A percentile compares a stretch with the other conserved stretches of the same genome.
phyloP scores from a whole-genome alignment of 1,139 yeast genomes.

The Debaryomyces sp. region DNA sequence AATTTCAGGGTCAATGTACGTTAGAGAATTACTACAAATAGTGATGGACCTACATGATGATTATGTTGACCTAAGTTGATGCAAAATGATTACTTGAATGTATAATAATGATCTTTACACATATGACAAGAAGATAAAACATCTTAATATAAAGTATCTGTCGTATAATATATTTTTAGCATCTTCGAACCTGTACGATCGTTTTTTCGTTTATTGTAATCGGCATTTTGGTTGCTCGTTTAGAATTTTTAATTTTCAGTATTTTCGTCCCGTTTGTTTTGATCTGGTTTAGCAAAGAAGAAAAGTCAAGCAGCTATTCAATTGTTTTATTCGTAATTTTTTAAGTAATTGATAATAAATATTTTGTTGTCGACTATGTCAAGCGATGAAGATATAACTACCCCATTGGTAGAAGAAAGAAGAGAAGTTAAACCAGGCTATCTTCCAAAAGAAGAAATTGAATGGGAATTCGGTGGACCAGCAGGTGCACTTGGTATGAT shows the following conservation, averaged over 20 bases:
- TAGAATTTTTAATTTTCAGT: background rate
- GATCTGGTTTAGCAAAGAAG: no score
- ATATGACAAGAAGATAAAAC: background rate
- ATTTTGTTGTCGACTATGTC: background rate
- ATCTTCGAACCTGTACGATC: background rate
- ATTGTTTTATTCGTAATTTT: background rate
- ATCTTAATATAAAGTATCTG: background rate
- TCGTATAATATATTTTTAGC: background rate
- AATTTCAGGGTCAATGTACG: background rate
- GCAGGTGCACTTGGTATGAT: conserved; percentile 91
- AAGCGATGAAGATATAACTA: background rate
- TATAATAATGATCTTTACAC: background rate
- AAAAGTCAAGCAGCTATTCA: no score
- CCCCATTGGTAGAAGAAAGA: background rate
- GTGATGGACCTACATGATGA: background rate
- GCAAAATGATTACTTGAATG: background rate
- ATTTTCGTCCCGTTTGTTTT: background rate
- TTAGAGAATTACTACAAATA: background rate
- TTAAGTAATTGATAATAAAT: background rate
- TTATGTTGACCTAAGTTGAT: no score
- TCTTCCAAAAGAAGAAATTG: conserved; percentile 45
- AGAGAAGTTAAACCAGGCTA: conserved; percentile 25
- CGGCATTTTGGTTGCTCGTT: background rate
- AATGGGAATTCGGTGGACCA: conserved; percentile 94
- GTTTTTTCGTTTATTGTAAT: background rate